Evolutionary conservation across 2,329 filamentous ascomycete genomes (phyloP).

Genomic region (Calycina marina): DNA sequence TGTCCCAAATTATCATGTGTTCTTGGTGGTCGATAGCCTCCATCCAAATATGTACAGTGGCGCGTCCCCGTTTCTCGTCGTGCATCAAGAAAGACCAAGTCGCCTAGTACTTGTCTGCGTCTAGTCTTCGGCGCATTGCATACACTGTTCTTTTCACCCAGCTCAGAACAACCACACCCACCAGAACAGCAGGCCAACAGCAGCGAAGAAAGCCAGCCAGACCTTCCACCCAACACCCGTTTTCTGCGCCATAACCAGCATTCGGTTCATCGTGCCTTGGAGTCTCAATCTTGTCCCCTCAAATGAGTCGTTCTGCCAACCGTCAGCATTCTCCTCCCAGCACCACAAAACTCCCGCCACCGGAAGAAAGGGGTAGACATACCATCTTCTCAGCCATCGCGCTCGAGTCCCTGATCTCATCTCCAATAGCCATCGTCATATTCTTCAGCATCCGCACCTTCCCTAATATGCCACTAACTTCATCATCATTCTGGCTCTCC

Average conservation of each 20-base stretch:
- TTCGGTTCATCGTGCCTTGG: slow-evolving; percentile 88
- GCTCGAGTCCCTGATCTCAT: slow-evolving; percentile 84
- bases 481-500: slow-evolving; percentile 86
- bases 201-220: slow-evolving; percentile 80
- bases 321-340: not conserved
- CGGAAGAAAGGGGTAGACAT: not conserved
- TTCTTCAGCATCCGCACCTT: slow-evolving; percentile 85
- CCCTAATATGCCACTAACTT: slow-evolving; percentile 78
- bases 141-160: too few species aligned
- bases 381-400: slow-evolving; percentile 78
- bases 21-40: too few species aligned
- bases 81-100: too few species aligned
- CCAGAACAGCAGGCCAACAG: slow-evolving; percentile 68
- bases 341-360: not conserved
- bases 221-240: slow-evolving; percentile 94
- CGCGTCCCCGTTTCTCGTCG: too few species aligned
- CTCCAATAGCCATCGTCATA: slow-evolving; percentile 83
- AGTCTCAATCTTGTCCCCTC: slow-evolving; percentile 71
- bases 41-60: too few species aligned
- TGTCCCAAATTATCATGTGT: too few species aligned
- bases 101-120: too few species aligned
- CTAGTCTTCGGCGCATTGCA: too few species aligned
- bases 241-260: slow-evolving; percentile 87
- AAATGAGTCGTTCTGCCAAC: slow-evolving; percentile 64
- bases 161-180: slow-evolving; percentile 81